Evolutionary conservation across 140 eudicot species (phyloP).

Genomic region (Anethum foeniculum): DNA sequence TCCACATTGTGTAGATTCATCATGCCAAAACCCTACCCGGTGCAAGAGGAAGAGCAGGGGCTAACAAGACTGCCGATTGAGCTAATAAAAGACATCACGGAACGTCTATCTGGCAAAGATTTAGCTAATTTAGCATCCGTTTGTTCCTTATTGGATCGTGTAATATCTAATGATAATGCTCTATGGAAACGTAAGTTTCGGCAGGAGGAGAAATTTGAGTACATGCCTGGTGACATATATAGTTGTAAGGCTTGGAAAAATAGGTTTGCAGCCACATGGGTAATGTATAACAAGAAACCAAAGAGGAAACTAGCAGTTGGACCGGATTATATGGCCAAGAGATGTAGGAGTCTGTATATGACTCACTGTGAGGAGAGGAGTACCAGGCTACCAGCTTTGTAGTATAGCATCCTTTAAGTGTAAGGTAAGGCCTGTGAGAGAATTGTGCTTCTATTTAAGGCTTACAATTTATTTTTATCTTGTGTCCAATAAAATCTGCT

Average conservation of each 20-base stretch:
- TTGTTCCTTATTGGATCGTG: background rate
- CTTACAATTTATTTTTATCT: too few species aligned
- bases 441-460: too few species aligned
- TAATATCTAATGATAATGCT: background rate
- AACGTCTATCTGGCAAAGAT: background rate
- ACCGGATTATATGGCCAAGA: background rate
- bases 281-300: background rate
- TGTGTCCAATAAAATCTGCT: too few species aligned
- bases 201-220: background rate
- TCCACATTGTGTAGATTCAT: background rate
- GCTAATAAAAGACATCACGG: background rate
- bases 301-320: background rate
- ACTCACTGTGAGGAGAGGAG: too few species aligned
- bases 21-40: background rate
- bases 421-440: too few species aligned
- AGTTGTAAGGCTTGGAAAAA: background rate
- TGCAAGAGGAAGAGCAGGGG: background rate
- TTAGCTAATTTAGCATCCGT: background rate
- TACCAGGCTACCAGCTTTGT: too few species aligned
- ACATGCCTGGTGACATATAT: background rate
- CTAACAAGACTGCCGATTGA: background rate
- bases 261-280: background rate
- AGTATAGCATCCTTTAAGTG: too few species aligned
- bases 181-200: background rate
- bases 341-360: constrained; percentile 11